A percentile compares a stretch with the other conserved stretches of the same genome.
phyloP scores from a whole-genome alignment of 2,329 filamentous ascomycete species.

The Colletotrichum liriopes region DNA sequence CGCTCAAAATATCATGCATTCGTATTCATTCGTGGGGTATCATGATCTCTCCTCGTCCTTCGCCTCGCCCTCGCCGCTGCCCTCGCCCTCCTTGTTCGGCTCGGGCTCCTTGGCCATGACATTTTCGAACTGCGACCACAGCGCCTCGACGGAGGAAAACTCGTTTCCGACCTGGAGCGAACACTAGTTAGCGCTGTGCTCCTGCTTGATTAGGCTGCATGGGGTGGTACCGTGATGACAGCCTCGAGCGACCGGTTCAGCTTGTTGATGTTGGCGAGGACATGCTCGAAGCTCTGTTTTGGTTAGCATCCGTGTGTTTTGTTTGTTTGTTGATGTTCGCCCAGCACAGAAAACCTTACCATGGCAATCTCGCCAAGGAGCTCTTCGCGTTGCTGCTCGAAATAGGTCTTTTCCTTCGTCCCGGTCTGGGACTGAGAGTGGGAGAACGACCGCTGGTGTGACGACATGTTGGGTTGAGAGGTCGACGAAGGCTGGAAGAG shows the following conservation, averaged over 20 bases:
- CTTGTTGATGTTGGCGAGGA: conserved; percentile 96
- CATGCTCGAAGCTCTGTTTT: conserved; percentile 82
- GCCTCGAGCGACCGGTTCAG: conserved; percentile 93
- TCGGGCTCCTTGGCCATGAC: conserved; percentile 86
- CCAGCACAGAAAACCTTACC: conserved; percentile 59
- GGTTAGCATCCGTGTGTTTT: conserved; percentile 56
- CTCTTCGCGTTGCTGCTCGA: conserved; percentile 82
- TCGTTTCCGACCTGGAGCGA: conserved; percentile 85
- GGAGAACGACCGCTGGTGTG: conserved; percentile 43
- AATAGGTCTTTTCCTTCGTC: conserved; percentile 71
- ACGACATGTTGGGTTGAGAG: conserved; percentile 27
- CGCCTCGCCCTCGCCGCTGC: conserved; percentile 47
- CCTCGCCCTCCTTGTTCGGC: conserved; percentile 46
- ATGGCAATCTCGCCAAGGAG: conserved; percentile 81
- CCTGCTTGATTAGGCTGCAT: no score
- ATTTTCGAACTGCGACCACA: conserved; percentile 97
- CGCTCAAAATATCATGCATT: conserved; percentile 1
- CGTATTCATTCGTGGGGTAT: conserved; percentile 20
- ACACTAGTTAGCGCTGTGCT: background rate
- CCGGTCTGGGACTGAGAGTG: conserved; percentile 41
- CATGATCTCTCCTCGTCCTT: conserved; percentile 48
- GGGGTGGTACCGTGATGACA: conserved; percentile 79
- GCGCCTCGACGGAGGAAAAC: conserved; percentile 94
- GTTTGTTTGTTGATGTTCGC: background rate
- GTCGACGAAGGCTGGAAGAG: background rate